Evolutionary conservation across 352 stramenopile species (phyloP), one percentile per base, ranked within the genome.

Genomic region (Globisporangium cederbergense): DNA sequence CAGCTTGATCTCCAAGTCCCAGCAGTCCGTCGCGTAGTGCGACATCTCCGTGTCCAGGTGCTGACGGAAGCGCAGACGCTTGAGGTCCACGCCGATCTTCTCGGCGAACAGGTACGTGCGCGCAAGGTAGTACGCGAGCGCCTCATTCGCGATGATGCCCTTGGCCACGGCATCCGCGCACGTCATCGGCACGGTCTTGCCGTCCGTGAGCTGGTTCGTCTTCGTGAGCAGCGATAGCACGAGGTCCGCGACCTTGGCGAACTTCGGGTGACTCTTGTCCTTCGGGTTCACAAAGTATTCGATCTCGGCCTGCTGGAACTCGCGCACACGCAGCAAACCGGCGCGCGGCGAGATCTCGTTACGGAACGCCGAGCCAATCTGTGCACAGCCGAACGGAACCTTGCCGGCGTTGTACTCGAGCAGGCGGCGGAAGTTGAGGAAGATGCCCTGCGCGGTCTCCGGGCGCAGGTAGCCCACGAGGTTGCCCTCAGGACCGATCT

Each of bases 221-320:
- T 91, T 89, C 58, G 90, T 94, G 58, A 98, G 89, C n/a, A 99
- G 83, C 60, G 93, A 90, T 36, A 99, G 78, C 65, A 89, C 71
- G 58, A 97, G 88, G 60, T 91, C 74, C 7, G 83, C 83, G 9
- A 99, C 86, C 9, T 74, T 77, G 30, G 71, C 64, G 73, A 99
- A 99, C 68, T 98, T 99, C 18, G 94, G 81, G 81, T 99, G 97
- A n/a, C 83, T 81, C 83, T 99, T 99, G 72, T 99, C 93, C 65
- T 98, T 96, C 0, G 98, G 98, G 76, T 99, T 97, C 38, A 99
- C 96, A 82, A 99, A 99, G 68, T 93, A 95, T 72, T 99, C 98
- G 61, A 99, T 99, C 83, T 99, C 97, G 46, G 94, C 96, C 93
- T 99, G 98, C 75, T 96, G 97, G 81, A 99, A 99, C 86, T 99